Evolutionary conservation across 2,329 filamentous ascomycete genomes (phyloP), one percentile per base, ranked within the genome.

Genomic region (Paramyrothecium roridum): DNA sequence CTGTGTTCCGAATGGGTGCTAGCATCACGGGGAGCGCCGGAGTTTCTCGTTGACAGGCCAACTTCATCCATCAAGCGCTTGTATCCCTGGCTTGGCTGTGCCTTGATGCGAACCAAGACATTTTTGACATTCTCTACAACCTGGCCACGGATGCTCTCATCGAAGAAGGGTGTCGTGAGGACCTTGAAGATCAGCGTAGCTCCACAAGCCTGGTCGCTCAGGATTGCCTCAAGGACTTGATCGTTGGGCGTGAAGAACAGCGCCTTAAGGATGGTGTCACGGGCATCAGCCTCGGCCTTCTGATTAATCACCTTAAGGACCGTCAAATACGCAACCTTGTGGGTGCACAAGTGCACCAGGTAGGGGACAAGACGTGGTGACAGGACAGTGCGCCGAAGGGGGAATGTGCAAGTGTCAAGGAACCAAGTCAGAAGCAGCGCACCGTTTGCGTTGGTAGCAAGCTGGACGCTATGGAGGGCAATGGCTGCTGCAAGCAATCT

Each of bases 1-100:
- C 82, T 76, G 53, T 83, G 79, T 54, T 78, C 78, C 40, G 72
- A 67, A 20, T 73, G 71, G 55, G 75, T 73, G 60, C 72, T 73
- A 56, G 75, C 72, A 54, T 76, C 78, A 46, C 78, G 76, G 53
- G 67, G 72, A 40, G 73, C 70, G 21, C 74, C 74, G 12, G 75
- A 70, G 37, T 73, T 83, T 47, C 86, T 77, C 26, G 85, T 88
- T 7, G 93, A 96, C 40, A 99, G 77, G 57, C 93, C 93, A 63
- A 99, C 95, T 70, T 99, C 95, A 66, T 99, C 95, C 95, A 99
- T 99, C 57, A 99, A 77, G 53, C 95, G 89, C 81, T 98, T 99
- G 78, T 99, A 99, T 52, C 95, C 95, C 75, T 98, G 95, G 59
- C 88, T 89, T 17, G 95, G 91, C 66, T 96, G 91, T 7, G 92